Evolutionary conservation across 148 eudicot species (phyloP), one percentile per base, ranked within the genome.

Genomic region (Fagopyrum tataricum): DNA sequence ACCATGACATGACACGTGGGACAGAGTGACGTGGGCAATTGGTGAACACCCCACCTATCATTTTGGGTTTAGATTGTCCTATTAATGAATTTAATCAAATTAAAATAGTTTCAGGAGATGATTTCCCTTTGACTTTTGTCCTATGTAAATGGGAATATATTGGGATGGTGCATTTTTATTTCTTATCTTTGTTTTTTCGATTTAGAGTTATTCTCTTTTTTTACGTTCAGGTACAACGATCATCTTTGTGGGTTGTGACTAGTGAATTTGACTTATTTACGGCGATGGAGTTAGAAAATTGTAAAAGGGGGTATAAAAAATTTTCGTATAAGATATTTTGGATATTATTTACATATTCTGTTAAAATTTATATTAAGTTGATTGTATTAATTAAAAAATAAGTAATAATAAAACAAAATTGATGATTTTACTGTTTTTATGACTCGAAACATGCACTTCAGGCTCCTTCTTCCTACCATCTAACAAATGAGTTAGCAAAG

Each of bases 41-140:
- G 67, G 17, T 24, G n/a, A 24, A 26, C 67, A 31, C 42, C 68
- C 68, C 18, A 62, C 68, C 68, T 62, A 62, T 62, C 68, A 62
- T 62, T 62, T 62, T 62, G 68, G 68, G 68, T 8, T 62, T 62
- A 26, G 43, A 62, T 62, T 62, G 68, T 62, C 18, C 68, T 31
- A 31, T 31, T 59, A 9, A 59, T 59, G 13, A 24, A 23, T 24
- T 31, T 59, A 59, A 59, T 59, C 9, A 59, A 59, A 20, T 5
- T 24, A 23, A 59, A 59, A 9, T 59, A 23, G 37, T 26, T 62
- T 62, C 68, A 62, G 68, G 68, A 12, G 68, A 24, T 59, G 5
- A 23, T 24, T 26, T 62, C 43, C 39, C 68, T 26, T 62, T 62
- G 68, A 62, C 68, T 62, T 62, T 62, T 62, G 68, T 62, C 68